Base-by-base conservation (phyloP, 208 protist genomes). In the Naegleria fowleri region DNA sequence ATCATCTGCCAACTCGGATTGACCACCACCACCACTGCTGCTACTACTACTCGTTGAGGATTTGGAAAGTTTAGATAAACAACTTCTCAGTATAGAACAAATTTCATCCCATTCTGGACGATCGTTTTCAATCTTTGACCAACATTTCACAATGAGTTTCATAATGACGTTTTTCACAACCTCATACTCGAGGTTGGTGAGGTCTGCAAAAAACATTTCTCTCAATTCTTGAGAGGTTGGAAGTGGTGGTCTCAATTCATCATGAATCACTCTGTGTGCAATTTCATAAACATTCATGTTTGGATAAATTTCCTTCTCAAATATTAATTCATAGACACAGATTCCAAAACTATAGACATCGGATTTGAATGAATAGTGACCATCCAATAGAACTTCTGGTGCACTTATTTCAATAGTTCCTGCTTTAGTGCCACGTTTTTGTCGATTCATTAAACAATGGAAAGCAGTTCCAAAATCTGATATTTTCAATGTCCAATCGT, bases 291-390 rank as follows among this genome's bases (percentile, higher is more conserved):
- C 33, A 29, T 84, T 84, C 11, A 84, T 19, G 16, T 33, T 33
- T 84, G 76, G 76, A 40, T 84, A 84, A 5, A 84, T 38, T 15
- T 84, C 76, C 76, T 84, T 33, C 33, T 84, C 76, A 84, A 84
- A 84, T 16, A 84, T 41, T 39, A 84, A 84, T 36, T 84, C 76
- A 33, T 40, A 84, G 5, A 40, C 29, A 84, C 29, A 33, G 3
- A 84, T 84, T 19, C 76, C 76, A 84, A 84, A 84, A 39, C 33
- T 41, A 36, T 84, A 84, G 6, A 84, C 29, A 40, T 84, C 76
- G 0, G 76, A 19, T 84, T 84, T 84, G 29, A 84, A 84, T 3
- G 76, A 84, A 40, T 84, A 84, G 11, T 84, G 33, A 41, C 38
- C 76, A 38, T 84, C 38, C 33, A 15, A 11, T 36, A 84, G 33